Evolutionary conservation across 805 yeast genomes (phyloP).

Genomic region (Tetrapisispora iriomotensis): DNA sequence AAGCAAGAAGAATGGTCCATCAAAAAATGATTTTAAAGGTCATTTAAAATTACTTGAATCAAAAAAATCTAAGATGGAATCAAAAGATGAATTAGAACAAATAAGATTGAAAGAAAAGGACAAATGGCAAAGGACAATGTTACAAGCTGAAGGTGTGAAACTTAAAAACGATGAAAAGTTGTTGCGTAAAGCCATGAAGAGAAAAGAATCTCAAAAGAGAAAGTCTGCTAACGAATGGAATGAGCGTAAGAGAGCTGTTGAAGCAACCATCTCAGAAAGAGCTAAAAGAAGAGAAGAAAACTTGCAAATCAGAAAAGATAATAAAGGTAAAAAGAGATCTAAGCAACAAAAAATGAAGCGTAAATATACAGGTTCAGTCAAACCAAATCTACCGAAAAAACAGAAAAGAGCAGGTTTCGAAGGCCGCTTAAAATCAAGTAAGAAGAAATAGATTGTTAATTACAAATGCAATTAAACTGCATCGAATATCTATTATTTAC

Average conservation of each 20-base stretch:
- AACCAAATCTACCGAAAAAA: constrained; percentile 27
- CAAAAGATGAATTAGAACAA: constrained; percentile 53
- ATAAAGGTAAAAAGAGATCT: constrained; percentile 72
- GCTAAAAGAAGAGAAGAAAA: constrained; percentile 89
- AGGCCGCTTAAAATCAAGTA: constrained; percentile 42
- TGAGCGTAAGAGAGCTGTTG: constrained; percentile 75
- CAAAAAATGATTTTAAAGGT: constrained; percentile 72
- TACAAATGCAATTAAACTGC: no score
- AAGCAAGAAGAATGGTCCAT: constrained; percentile 63
- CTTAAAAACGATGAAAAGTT: constrained; percentile 84
- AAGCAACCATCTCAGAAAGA: constrained; percentile 61
- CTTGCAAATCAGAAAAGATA: constrained; percentile 71
- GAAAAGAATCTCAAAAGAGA: constrained; percentile 73
- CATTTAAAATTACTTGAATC: constrained; percentile 69
- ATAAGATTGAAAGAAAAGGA: constrained; percentile 54
- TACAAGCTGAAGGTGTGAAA: constrained; percentile 82
- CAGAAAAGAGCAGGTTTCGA: constrained; percentile 79
- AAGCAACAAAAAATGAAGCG: constrained; percentile 58
- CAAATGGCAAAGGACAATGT: constrained; percentile 75
- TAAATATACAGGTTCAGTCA: constrained; percentile 48
- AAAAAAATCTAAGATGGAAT: constrained; percentile 53
- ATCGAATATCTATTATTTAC: no score
- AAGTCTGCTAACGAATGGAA: constrained; percentile 88
- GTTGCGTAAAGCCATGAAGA: constrained; percentile 74
- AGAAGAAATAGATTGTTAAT: constrained; percentile 7